Percentiles rank a stretch among this genome's conserved stretches.
Conservation (phyloP, 148 eudicot genomes). For the Camellia granthamiana region DNA sequence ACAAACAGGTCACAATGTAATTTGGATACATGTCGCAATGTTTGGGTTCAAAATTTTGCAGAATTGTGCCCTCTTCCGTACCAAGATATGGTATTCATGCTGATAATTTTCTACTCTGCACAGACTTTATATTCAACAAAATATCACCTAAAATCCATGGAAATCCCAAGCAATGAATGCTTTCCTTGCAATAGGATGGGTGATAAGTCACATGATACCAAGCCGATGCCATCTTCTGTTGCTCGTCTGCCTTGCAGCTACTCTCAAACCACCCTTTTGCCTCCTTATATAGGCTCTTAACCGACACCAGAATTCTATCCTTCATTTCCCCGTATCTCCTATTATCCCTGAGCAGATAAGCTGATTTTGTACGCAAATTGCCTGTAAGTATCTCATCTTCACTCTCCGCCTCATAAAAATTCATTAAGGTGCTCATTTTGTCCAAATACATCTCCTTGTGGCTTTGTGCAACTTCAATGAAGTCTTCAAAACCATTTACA, state of each 20-base stretch:
- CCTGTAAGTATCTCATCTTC: slow-evolving; percentile 88
- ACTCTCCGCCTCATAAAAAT: slow-evolving; percentile 58
- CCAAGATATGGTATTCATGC: neutral
- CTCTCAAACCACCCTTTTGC: slow-evolving; percentile 73
- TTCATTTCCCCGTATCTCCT: slow-evolving; percentile 67
- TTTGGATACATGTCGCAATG: neutral
- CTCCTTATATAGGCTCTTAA: slow-evolving; percentile 66
- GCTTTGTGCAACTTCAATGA: slow-evolving; percentile 44
- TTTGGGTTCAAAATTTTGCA: neutral
- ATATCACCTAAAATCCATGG: slow-evolving; percentile 83
- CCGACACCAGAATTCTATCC: slow-evolving; percentile 70
- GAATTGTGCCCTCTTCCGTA: neutral
- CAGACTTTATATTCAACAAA: slow-evolving; percentile 58
- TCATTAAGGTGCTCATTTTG: slow-evolving; percentile 53
- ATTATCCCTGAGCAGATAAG: slow-evolving; percentile 68
- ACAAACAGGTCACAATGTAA: too few relatives aligned
- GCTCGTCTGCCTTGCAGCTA: slow-evolving; percentile 45
- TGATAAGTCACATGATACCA: slow-evolving; percentile 93
- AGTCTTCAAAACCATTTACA: slow-evolving; percentile 57
- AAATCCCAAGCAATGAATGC: slow-evolving; percentile 69
- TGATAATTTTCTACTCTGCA: slow-evolving; percentile 27
- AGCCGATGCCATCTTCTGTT: slow-evolving; percentile 74
- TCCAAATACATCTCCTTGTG: slow-evolving; percentile 78
- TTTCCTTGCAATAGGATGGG: slow-evolving; percentile 48
- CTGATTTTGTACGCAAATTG: slow-evolving; percentile 49